These are phyloP conservation scores for Serendipita sp. DNA, from an alignment of 768 basidiomycete species.

Conservation along the genomic window DNA sequence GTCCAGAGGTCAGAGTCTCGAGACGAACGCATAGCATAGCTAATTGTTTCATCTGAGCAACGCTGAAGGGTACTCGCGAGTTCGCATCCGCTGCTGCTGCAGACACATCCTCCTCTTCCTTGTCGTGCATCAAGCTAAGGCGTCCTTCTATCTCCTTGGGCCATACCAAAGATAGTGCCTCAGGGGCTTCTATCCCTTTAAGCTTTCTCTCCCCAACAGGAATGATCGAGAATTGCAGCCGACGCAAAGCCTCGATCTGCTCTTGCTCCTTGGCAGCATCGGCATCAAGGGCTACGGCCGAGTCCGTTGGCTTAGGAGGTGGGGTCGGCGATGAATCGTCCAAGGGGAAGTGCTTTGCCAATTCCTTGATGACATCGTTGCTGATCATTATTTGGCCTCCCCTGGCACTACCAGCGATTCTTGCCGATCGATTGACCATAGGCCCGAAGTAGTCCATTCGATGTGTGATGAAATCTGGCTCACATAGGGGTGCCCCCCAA, in stretches of 20 bases:
- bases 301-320: background rate
- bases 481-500: conserved; percentile 77
- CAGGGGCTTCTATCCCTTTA: conserved; percentile 87
- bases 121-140: conserved; percentile 28
- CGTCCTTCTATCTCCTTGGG: conserved; percentile 59
- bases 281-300: conserved; percentile 7
- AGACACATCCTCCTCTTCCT: conserved; percentile 6
- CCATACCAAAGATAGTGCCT: conserved; percentile 72
- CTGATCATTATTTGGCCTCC: conserved; percentile 94
- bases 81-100: background rate
- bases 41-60: conserved; percentile 61
- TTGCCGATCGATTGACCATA: conserved; percentile 85
- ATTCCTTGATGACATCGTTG: conserved; percentile 71
- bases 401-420: conserved; percentile 65
- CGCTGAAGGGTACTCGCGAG: conserved; percentile 7
- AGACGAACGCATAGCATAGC: conserved; percentile 60
- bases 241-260: conserved; percentile 55
- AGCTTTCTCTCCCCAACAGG: conserved; percentile 82
- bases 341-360: conserved; percentile 36
- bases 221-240: conserved; percentile 52
- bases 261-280: conserved; percentile 18
- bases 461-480: conserved; percentile 75
- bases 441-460: conserved; percentile 98
- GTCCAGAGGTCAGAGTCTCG: conserved; percentile 53
- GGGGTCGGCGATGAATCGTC: conserved; percentile 6